Conservation (phyloP, 1,284 basidiomycete genomes). For the Apiotrichum laibachii region DNA sequence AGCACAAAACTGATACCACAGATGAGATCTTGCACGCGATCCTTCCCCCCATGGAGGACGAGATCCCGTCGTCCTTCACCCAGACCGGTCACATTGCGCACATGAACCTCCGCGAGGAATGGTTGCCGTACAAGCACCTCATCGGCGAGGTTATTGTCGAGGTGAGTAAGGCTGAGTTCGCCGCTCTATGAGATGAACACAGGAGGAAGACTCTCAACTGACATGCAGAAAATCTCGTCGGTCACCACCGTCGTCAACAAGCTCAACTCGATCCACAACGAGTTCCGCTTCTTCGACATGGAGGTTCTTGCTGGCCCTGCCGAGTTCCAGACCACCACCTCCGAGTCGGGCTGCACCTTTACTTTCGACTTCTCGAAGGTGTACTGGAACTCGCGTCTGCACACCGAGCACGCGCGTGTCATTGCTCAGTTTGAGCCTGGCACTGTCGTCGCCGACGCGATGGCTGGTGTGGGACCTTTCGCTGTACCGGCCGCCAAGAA, state of each 20-base stretch:
- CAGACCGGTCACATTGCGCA: conserved; percentile 89
- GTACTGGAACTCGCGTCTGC: conserved; percentile 96
- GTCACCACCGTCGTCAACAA: conserved; percentile 95
- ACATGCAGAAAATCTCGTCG: conserved; percentile 69
- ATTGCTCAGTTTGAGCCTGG: conserved; percentile 66
- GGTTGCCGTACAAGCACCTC: conserved; percentile 82
- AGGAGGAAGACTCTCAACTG: background rate
- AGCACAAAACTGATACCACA: conserved; percentile 36
- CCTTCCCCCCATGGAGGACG: conserved; percentile 69
- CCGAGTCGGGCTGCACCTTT: conserved; percentile 80
- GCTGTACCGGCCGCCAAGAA: conserved; percentile 88
- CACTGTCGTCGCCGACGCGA: conserved; percentile 82
- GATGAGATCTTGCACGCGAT: conserved; percentile 78
- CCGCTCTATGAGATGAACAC: background rate
- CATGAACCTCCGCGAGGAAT: conserved; percentile 85
- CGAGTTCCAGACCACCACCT: conserved; percentile 77
- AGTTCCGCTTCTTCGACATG: conserved; percentile 96
- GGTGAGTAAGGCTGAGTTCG: conserved; percentile 55
- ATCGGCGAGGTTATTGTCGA: conserved; percentile 91
- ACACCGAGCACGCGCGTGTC: conserved; percentile 84
- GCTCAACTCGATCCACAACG: conserved; percentile 76
- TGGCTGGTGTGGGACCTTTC: conserved; percentile 97
- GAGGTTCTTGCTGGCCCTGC: conserved; percentile 89
- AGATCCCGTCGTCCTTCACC: conserved; percentile 83
- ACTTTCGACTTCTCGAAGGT: conserved; percentile 92